A percentile compares a stretch with the other conserved stretches of the same genome.
Evolutionary conservation across 2,329 filamentous ascomycete species (phyloP).

Genomic region (Beauveria pseudobassiana): DNA sequence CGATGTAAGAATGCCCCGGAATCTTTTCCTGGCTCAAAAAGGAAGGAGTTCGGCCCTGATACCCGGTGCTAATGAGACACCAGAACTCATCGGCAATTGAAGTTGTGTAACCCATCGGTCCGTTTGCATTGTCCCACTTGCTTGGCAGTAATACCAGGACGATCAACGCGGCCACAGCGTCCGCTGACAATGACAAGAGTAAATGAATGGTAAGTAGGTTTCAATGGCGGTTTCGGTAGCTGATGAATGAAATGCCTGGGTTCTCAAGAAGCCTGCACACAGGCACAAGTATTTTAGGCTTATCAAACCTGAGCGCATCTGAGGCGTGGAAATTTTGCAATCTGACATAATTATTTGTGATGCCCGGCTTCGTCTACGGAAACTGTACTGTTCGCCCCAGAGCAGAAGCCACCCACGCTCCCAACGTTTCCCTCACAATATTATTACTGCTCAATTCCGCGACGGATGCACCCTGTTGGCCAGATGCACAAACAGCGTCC

Average conservation of each 20-base stretch:
- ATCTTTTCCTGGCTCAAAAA: too few relatives aligned
- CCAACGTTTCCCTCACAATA: constrained; percentile 18
- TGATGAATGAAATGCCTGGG: neutral
- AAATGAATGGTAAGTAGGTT: neutral
- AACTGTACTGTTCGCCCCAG: constrained; percentile 14
- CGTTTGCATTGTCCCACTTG: neutral
- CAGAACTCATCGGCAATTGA: neutral
- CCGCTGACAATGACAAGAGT: neutral
- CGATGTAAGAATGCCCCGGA: too few relatives aligned
- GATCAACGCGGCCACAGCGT: neutral
- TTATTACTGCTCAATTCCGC: constrained; percentile 23
- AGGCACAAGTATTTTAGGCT: too few relatives aligned
- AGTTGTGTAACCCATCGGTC: neutral
- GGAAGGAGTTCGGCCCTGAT: too few relatives aligned
- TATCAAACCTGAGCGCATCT: too few relatives aligned
- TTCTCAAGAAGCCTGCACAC: neutral
- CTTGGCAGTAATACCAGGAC: neutral
- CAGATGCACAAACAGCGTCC: constrained; percentile 17
- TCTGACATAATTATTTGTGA: neutral
- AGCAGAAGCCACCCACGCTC: constrained; percentile 15
- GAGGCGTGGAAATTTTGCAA: too few relatives aligned
- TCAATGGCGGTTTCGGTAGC: neutral
- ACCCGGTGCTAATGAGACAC: too few relatives aligned
- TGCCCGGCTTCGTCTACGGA: neutral
- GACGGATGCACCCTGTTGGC: constrained; percentile 20